Conservation (phyloP, 768 basidiomycete genomes). For the Serendipita vermifera region DNA sequence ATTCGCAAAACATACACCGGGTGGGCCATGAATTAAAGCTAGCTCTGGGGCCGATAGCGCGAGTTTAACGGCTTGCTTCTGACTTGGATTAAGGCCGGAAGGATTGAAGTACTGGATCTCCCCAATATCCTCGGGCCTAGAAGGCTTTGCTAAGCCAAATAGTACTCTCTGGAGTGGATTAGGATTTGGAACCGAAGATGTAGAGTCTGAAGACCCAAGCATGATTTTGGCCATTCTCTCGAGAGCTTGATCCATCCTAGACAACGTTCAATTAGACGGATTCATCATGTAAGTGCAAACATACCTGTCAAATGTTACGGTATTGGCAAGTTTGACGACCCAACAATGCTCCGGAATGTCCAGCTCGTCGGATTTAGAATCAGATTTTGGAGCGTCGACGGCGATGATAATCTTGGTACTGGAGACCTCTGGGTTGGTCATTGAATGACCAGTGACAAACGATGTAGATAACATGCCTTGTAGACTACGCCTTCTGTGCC, state of each 20-base stretch:
- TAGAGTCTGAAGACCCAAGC: slow-evolving; percentile 17
- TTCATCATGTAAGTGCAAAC: not conserved
- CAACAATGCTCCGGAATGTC: slow-evolving; percentile 78
- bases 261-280: not conserved
- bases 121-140: slow-evolving; percentile 19
- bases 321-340: slow-evolving; percentile 81
- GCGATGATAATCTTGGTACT: slow-evolving; percentile 74
- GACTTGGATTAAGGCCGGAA: slow-evolving; percentile 61
- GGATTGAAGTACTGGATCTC: slow-evolving; percentile 55
- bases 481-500: slow-evolving; percentile 74
- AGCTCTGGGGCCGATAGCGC: slow-evolving; percentile 70
- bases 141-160: slow-evolving; percentile 39
- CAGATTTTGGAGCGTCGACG: slow-evolving; percentile 40
- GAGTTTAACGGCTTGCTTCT: slow-evolving; percentile 71
- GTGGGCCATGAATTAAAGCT: slow-evolving; percentile 95
- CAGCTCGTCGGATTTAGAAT: slow-evolving; percentile 46
- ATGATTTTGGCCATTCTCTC: slow-evolving; percentile 44
- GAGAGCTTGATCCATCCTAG: slow-evolving; percentile 78
- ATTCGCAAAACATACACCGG: slow-evolving; percentile 38
- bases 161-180: slow-evolving; percentile 53
- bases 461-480: slow-evolving; percentile 35
- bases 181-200: slow-evolving; percentile 31
- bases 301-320: slow-evolving; percentile 78
- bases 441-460: not conserved
- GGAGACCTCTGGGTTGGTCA: slow-evolving; percentile 41